A percentile compares a stretch with the other conserved stretches of the same genome.
Evolutionary conservation across 176 grass and related monocot genomes (phyloP).

Genomic region (Zea luxurians): DNA sequence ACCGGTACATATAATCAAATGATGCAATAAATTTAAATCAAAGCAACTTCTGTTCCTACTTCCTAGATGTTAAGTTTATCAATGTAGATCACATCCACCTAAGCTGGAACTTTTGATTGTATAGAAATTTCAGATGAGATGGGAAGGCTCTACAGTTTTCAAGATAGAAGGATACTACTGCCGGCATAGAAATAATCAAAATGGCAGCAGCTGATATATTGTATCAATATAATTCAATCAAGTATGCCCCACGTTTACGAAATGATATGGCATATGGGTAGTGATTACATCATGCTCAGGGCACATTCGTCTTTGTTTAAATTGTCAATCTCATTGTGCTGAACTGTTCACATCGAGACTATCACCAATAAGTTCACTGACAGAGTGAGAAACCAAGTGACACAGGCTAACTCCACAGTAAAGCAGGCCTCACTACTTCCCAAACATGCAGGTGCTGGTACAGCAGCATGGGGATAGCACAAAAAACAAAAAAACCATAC

Average conservation of each 20-base stretch:
- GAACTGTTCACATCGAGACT: not conserved
- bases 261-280: not conserved
- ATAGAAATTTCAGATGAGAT: not conserved
- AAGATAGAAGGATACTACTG: not conserved
- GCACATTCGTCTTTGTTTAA: not conserved
- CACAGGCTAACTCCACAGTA: not conserved
- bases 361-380: conserved; percentile 16
- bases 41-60: too few relatives aligned
- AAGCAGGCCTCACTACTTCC: conserved; percentile 27
- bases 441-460: not conserved
- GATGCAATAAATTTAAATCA: too few relatives aligned
- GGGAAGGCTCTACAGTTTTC: not conserved
- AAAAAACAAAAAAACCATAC: not conserved
- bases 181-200: not conserved
- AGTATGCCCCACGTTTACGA: not conserved
- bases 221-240: conserved; percentile 3
- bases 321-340: conserved; percentile 9
- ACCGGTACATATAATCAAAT: not conserved
- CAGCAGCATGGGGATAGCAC: not conserved
- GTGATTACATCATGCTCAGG: not conserved
- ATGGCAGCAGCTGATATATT: not conserved
- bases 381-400: not conserved
- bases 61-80: not conserved
- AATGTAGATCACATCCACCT: not conserved
- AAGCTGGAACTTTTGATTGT: not conserved